phyloP scores from a whole-genome alignment of 257 asterid genomes.

The Solanum bulbocastanum region DNA sequence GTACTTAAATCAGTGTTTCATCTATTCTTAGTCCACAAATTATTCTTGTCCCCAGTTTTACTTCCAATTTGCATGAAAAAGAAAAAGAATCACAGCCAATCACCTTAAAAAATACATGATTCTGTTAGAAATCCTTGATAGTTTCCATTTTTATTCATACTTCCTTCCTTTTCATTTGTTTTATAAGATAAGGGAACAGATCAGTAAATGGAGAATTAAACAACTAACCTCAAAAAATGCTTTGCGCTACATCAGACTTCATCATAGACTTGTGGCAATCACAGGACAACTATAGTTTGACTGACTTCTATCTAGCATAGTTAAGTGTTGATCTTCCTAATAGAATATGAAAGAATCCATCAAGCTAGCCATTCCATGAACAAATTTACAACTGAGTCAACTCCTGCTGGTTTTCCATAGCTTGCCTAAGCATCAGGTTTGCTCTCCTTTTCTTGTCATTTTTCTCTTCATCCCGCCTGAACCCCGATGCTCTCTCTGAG shows the following conservation, averaged over 20 bases:
- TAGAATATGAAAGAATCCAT: background rate
- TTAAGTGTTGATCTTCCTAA: background rate
- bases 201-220: background rate
- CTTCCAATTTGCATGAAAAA: no score
- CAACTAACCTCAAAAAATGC: constrained; percentile 42
- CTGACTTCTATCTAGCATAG: background rate
- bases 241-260: constrained; percentile 32
- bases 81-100: no score
- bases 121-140: no score
- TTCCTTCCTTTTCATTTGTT: background rate
- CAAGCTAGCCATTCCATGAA: constrained; percentile 12
- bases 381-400: constrained; percentile 78
- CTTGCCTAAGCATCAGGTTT: constrained; percentile 63
- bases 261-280: constrained; percentile 40
- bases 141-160: no score
- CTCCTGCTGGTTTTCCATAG: constrained; percentile 72
- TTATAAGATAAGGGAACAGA: background rate
- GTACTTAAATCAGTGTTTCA: no score
- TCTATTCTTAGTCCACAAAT: no score
- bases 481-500: constrained; percentile 40
- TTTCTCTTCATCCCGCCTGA: constrained; percentile 72
- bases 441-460: constrained; percentile 87
- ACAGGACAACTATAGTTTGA: constrained; percentile 36
- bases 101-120: no score
- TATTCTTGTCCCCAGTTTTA: no score